phyloP scores from a whole-genome alignment of 1,284 basidiomycete genomes.

The Apiotrichum porosum region DNA sequence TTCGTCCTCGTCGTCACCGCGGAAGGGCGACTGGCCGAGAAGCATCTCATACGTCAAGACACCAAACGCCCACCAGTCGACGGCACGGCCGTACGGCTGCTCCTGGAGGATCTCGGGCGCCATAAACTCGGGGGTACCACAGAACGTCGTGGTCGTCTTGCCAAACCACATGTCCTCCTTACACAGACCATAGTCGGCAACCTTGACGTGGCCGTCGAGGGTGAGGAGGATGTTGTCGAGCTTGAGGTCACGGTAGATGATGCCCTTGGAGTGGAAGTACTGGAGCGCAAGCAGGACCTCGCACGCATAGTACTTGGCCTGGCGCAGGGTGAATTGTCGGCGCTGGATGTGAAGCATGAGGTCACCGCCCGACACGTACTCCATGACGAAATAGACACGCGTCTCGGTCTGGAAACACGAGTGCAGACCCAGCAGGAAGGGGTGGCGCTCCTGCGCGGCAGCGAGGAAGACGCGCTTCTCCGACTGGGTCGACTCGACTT shows the following conservation, averaged over 20 bases:
- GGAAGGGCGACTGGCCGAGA: constrained; percentile 96
- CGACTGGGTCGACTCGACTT: constrained; percentile 98
- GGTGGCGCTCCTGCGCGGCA: constrained; percentile 92
- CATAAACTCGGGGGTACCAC: constrained; percentile 99
- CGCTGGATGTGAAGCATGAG: constrained; percentile 77
- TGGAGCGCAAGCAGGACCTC: constrained; percentile 94
- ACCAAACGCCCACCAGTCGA: constrained; percentile 99
- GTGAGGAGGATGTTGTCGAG: constrained; percentile 97
- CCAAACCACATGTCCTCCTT: constrained; percentile 99
- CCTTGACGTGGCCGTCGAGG: constrained; percentile 95
- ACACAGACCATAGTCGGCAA: constrained; percentile 98
- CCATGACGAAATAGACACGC: constrained; percentile 81
- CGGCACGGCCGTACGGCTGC: constrained; percentile 95
- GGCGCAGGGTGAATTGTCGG: constrained; percentile 70
- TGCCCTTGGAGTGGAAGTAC: constrained; percentile 97
- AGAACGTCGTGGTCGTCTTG: constrained; percentile 97
- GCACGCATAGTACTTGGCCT: constrained; percentile 98
- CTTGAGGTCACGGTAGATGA: constrained; percentile 92
- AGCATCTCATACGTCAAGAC: constrained; percentile 99
- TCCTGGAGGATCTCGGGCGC: constrained; percentile 98
- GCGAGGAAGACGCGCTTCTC: constrained; percentile 98
- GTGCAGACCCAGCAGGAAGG: constrained; percentile 92
- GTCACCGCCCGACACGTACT: constrained; percentile 71
- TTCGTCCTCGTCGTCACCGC: constrained; percentile 98
- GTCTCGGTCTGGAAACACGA: constrained; percentile 99